A percentile compares a stretch with the other conserved stretches of the same genome.
phyloP scores from a whole-genome alignment of 1,284 basidiomycete species.

The Austroboletus rostrupii region DNA sequence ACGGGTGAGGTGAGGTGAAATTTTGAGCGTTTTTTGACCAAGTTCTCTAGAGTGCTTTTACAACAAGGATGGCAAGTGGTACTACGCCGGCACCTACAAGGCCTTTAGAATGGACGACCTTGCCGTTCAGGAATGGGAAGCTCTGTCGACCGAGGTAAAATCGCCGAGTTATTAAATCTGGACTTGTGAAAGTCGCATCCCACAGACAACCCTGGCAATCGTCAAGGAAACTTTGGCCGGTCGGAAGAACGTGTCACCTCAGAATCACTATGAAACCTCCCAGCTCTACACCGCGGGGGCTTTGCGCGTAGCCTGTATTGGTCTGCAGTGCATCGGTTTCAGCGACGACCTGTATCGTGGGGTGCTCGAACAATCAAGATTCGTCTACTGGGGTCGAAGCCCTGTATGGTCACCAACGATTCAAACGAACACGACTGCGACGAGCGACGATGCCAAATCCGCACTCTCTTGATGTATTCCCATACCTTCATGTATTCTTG shows the following conservation, averaged over 20 bases:
- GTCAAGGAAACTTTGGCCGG: slow-evolving; percentile 65
- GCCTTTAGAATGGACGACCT: slow-evolving; percentile 62
- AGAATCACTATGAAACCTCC: slow-evolving; percentile 66
- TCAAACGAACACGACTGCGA: slow-evolving; percentile 3
- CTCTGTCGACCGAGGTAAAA: slow-evolving; percentile 56
- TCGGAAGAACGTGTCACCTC: slow-evolving; percentile 71
- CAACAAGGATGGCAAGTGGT: slow-evolving; percentile 72
- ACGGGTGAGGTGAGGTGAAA: slow-evolving; percentile 43
- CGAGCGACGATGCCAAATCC: slow-evolving; percentile 12
- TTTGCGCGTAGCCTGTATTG: slow-evolving; percentile 66
- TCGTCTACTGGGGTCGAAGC: slow-evolving; percentile 39
- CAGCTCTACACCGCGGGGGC: slow-evolving; percentile 71
- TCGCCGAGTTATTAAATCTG: slow-evolving; percentile 5
- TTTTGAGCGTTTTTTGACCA: slow-evolving; percentile 4
- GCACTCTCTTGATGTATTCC: slow-evolving; percentile 10
- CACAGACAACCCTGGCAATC: slow-evolving; percentile 57
- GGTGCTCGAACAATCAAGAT: slow-evolving; percentile 55
- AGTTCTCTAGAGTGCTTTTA: slow-evolving; percentile 67
- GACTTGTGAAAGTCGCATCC: slow-evolving; percentile 7
- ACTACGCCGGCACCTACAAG: slow-evolving; percentile 74
- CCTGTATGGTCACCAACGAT: slow-evolving; percentile 14
- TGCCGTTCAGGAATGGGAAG: slow-evolving; percentile 62
- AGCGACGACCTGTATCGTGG: slow-evolving; percentile 56
- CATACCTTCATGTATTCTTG: background rate
- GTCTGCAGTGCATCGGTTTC: slow-evolving; percentile 71